Percentiles rank a stretch among this genome's conserved stretches.
Evolutionary conservation across 2,329 filamentous ascomycete species (phyloP).

Genomic region (Pseudopyricularia cyperi): DNA sequence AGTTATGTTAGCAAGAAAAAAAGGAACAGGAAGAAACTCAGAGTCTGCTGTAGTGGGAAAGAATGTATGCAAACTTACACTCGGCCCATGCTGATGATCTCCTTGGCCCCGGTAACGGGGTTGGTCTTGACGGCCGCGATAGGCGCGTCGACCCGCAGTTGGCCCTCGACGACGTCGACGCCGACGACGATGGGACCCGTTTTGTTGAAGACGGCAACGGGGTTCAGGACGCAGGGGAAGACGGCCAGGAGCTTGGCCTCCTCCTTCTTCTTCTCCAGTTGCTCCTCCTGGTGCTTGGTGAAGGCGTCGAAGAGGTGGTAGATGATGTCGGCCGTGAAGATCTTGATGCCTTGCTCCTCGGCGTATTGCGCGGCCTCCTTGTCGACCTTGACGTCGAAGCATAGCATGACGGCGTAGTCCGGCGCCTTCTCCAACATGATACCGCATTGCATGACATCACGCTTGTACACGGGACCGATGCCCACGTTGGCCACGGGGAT

Average conservation of each 20-base stretch:
- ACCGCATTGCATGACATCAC: constrained; percentile 89
- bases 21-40: too few species aligned
- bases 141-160: constrained; percentile 74
- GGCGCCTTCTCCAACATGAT: constrained; percentile 94
- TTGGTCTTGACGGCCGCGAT: constrained; percentile 80
- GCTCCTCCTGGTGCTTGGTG: constrained; percentile 81
- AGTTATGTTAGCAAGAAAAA: neutral
- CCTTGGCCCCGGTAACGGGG: constrained; percentile 64
- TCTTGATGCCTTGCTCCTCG: constrained; percentile 88
- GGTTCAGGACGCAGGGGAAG: constrained; percentile 84
- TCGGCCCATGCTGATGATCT: constrained; percentile 75
- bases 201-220: constrained; percentile 97
- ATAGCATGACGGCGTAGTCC: constrained; percentile 97
- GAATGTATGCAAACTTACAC: constrained; percentile 54
- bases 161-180: constrained; percentile 89
- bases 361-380: constrained; percentile 88
- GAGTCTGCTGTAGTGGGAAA: neutral
- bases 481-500: constrained; percentile 96
- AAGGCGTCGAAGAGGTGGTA: constrained; percentile 97
- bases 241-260: constrained; percentile 91
- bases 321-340: constrained; percentile 98
- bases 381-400: constrained; percentile 98
- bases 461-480: constrained; percentile 95
- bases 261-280: constrained; percentile 87
- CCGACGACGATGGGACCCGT: constrained; percentile 89